These are phyloP conservation scores for Penicillium canescens DNA, from an alignment of 495 filamentous ascomycete species.

Conservation along the genomic window DNA sequence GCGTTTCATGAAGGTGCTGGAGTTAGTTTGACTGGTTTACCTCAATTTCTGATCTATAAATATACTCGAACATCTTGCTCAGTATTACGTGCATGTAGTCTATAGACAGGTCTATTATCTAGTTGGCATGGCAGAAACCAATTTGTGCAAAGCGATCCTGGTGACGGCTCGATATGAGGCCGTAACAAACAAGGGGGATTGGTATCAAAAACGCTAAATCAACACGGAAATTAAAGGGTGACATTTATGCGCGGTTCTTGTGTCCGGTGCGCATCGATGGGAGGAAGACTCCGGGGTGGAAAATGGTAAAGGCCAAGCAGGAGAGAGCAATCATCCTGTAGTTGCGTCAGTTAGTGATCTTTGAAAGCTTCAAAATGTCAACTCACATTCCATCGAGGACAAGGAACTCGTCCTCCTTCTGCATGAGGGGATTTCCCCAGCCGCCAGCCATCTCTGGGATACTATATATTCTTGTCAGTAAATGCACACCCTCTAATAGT, in stretches of 20 bases:
- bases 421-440: constrained; percentile 66
- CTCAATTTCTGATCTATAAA: not conserved
- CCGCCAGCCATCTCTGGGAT: constrained; percentile 66
- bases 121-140: too few relatives aligned
- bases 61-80: not conserved
- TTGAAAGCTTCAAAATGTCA: not conserved
- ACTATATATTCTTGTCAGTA: constrained; percentile 20
- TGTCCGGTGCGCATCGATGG: constrained; percentile 38
- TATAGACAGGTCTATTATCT: too few relatives aligned
- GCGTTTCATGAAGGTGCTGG: not conserved
- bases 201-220: not conserved
- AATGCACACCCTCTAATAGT: not conserved
- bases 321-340: constrained; percentile 52
- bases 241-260: constrained; percentile 21
- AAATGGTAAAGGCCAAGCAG: constrained; percentile 42
- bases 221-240: not conserved
- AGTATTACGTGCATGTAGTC: too few relatives aligned
- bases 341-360: not conserved
- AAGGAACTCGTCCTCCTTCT: constrained; percentile 61
- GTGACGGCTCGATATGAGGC: not conserved
- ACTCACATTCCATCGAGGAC: constrained; percentile 57
- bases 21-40: constrained; percentile 3
- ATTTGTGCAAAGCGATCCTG: not conserved
- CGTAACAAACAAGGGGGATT: not conserved
- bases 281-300: constrained; percentile 52